Conservation (phyloP, 495 filamentous ascomycete species). For the Parathielavia hyrcaniae region DNA sequence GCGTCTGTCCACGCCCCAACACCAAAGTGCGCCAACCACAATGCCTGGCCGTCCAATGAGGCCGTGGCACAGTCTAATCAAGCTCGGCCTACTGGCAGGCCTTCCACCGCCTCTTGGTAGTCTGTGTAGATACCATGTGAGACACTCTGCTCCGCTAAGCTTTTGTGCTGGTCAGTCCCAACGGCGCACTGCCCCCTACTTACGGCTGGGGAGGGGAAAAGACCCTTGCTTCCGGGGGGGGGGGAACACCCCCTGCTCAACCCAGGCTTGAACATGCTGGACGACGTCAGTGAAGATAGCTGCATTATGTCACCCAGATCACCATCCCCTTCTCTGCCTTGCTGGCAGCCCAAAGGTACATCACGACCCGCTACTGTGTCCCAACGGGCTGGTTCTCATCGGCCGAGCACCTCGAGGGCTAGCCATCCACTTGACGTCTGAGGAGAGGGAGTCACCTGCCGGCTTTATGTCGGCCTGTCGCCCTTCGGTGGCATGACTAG, state of each 20-base stretch:
- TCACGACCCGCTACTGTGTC: neutral
- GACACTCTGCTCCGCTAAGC: neutral
- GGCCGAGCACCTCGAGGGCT: neutral
- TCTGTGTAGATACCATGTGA: neutral
- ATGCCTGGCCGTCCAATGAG: neutral
- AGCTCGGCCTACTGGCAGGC: neutral
- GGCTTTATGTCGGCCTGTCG: neutral
- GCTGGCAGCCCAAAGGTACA: neutral
- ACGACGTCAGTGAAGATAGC: neutral
- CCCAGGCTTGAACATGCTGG: neutral
- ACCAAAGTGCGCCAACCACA: neutral
- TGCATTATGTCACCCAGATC: neutral
- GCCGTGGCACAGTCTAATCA: neutral
- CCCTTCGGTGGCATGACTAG: neutral
- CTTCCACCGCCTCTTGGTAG: neutral
- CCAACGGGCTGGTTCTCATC: neutral
- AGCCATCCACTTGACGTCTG: neutral
- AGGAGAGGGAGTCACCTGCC: neutral
- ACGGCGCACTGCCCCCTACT: conserved; percentile 1
- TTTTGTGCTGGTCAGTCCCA: conserved; percentile 4
- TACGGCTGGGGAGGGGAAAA: neutral
- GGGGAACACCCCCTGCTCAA: neutral
- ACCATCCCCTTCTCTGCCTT: neutral
- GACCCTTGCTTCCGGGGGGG: neutral
- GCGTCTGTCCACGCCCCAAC: neutral